phyloP scores from a whole-genome alignment of 1,139 yeast species.

The Nakaseomyces uthaithaninus region DNA sequence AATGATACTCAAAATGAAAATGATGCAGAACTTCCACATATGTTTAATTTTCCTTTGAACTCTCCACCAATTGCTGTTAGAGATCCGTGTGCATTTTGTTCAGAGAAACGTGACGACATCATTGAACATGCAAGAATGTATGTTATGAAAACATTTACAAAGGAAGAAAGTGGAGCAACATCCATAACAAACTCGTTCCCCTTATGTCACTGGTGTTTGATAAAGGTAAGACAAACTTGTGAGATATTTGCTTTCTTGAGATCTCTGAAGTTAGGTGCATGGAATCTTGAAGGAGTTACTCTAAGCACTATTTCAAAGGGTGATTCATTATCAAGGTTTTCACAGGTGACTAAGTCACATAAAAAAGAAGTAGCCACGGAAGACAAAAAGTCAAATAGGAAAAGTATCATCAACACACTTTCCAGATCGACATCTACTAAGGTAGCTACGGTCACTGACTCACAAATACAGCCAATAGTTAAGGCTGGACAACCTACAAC shows the following conservation, averaged over 20 bases:
- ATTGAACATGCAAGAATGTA: constrained; percentile 74
- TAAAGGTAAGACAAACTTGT: constrained; percentile 70
- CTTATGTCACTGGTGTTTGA: constrained; percentile 76
- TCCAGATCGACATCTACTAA: constrained; percentile 1
- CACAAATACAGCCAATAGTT: constrained; percentile 1
- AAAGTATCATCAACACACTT: constrained; percentile 17
- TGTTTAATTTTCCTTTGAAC: constrained; percentile 37
- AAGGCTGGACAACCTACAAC: constrained; percentile 5
- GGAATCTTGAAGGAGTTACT: constrained; percentile 40
- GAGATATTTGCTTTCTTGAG: constrained; percentile 70
- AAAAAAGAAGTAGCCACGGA: constrained; percentile 7
- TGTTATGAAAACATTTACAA: constrained; percentile 41
- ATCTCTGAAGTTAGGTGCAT: constrained; percentile 46
- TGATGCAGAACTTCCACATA: constrained; percentile 21
- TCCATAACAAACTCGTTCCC: constrained; percentile 45
- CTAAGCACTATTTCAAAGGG: constrained; percentile 16
- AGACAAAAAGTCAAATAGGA: constrained; percentile 19
- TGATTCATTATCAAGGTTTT: constrained; percentile 13
- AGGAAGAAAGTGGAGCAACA: constrained; percentile 26
- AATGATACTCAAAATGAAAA: constrained; percentile 10
- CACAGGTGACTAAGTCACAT: constrained; percentile 11
- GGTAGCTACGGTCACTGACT: not conserved
- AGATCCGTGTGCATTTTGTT: constrained; percentile 75
- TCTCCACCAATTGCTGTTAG: constrained; percentile 66
- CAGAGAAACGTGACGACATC: constrained; percentile 60